These are phyloP conservation scores for Pittosporum tobira DNA, from an alignment of 129 eudicot genomes.

Conservation along the genomic window DNA sequence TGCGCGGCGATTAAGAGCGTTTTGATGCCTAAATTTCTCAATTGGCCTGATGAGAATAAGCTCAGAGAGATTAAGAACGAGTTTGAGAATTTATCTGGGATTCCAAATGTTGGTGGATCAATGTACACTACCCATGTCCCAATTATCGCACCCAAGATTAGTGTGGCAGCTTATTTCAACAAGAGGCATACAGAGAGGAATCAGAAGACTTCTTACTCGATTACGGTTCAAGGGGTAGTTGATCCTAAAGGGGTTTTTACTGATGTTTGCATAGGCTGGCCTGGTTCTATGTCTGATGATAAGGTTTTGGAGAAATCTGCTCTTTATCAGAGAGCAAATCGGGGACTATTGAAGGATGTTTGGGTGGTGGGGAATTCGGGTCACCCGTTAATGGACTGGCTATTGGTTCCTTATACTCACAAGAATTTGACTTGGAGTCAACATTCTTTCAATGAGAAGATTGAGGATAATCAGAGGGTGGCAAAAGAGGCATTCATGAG, in stretches of 20 bases:
- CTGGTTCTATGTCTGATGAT: constrained; percentile 67
- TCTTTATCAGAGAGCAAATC: constrained; percentile 32
- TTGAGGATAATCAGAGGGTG: constrained; percentile 29
- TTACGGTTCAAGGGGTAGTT: constrained; percentile 73
- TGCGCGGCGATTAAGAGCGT: constrained; percentile 46
- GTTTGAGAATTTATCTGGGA: constrained; percentile 41
- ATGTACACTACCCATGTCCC: constrained; percentile 76
- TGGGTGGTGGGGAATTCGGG: constrained; percentile 55
- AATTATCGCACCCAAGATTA: constrained; percentile 63
- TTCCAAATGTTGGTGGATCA: constrained; percentile 47
- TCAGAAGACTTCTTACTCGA: constrained; percentile 62
- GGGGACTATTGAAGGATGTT: constrained; percentile 37
- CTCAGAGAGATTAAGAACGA: constrained; percentile 22
- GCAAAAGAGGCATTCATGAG: constrained; percentile 55
- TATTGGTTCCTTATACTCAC: constrained; percentile 55
- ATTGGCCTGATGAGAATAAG: constrained; percentile 54
- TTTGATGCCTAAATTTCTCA: constrained; percentile 56
- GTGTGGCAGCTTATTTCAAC: constrained; percentile 49
- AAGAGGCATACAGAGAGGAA: constrained; percentile 60
- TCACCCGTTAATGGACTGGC: constrained; percentile 51
- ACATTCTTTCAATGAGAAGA: constrained; percentile 44
- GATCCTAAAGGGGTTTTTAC: constrained; percentile 50
- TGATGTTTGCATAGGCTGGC: constrained; percentile 65
- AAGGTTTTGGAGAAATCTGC: constrained; percentile 59
- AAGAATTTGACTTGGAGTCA: constrained; percentile 62